Evolutionary conservation across 176 grass and related monocot species (phyloP).

Genomic region (Cenchrus americanus): DNA sequence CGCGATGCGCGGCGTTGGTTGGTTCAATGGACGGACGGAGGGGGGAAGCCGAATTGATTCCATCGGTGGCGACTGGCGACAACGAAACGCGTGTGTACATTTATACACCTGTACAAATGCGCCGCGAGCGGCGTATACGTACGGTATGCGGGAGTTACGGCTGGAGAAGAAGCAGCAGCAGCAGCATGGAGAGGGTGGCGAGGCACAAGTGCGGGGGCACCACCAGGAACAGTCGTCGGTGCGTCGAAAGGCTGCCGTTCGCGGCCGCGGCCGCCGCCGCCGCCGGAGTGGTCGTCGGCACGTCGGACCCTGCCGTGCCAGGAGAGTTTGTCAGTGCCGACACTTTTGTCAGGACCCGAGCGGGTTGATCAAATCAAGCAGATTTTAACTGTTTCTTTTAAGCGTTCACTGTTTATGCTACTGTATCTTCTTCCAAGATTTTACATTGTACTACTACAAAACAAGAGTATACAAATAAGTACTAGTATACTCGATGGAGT

Average conservation of each 20-base stretch:
- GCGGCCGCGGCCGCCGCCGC: neutral
- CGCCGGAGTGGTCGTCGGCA: slow-evolving; percentile 33
- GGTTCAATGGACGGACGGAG: neutral
- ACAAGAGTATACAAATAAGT: too few species aligned
- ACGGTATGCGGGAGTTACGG: slow-evolving; percentile 10
- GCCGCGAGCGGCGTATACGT: neutral
- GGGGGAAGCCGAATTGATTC: slow-evolving; percentile 42
- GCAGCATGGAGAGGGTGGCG: slow-evolving; percentile 8
- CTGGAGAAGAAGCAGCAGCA: slow-evolving; percentile 25
- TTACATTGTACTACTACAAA: neutral
- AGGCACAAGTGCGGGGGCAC: neutral
- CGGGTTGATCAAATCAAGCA: neutral
- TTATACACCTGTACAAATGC: slow-evolving; percentile 43
- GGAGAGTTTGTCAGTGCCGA: slow-evolving; percentile 8
- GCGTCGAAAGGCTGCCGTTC: neutral
- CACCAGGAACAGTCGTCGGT: neutral
- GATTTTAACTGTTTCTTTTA: neutral
- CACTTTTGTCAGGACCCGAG: neutral
- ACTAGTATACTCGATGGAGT: neutral
- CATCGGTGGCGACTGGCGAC: neutral
- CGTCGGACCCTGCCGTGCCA: slow-evolving; percentile 37
- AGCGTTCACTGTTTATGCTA: neutral
- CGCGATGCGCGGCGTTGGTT: neutral
- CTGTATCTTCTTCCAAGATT: neutral
- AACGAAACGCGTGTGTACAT: slow-evolving; percentile 40